Evolutionary conservation across 306 rosid genomes (phyloP), one percentile per base, ranked within the genome.

Genomic region (Dicorynia guianensis): DNA sequence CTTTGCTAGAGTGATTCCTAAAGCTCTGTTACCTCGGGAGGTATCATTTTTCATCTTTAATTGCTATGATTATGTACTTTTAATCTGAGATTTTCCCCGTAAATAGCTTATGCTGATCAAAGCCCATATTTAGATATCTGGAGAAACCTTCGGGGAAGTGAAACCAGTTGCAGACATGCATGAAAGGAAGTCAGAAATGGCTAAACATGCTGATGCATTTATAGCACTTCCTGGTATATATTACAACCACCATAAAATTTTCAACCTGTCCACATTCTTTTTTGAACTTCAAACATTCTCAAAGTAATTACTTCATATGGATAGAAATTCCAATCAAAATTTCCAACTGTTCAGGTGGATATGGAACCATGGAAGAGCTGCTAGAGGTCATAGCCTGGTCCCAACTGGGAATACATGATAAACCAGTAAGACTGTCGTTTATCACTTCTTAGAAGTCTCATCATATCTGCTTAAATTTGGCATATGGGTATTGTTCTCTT

Each of bases 1-100:
- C 68, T 40, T 48, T 72, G 38, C 49, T 82, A 89, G 93, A 46
- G 90, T 89, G 80, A 89, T 86, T 84, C 93, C 90, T 49, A 77
- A 72, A 69, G 86, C 90, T 72, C 88, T 89, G 34, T 58, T 82
- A 80, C 86, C 81, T 77, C 77, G 5, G 20, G 93, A 89, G 90
- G 93, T 89, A 86, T 70, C 2, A 63, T 62, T 75, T 43, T 71
- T 68, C 67, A 50, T 80, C 65, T 64, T 49, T 8, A 55, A 35
- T 66, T 54, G 44, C 67, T 66, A 33, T 76, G 69, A 67, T 53
- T 18, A 35, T 61, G 17, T 54, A 65, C 18, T 60, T 73, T 55
- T 67, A 13, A 44, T 46, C 18, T 76, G 71, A 54, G 33, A 38
- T 42, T 33, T 75, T 43, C 15, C 25, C 4, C 53, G 59, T 48